These are phyloP conservation scores for Roridomyces roridus DNA, from an alignment of 768 basidiomycete genomes.

Conservation along the genomic window DNA sequence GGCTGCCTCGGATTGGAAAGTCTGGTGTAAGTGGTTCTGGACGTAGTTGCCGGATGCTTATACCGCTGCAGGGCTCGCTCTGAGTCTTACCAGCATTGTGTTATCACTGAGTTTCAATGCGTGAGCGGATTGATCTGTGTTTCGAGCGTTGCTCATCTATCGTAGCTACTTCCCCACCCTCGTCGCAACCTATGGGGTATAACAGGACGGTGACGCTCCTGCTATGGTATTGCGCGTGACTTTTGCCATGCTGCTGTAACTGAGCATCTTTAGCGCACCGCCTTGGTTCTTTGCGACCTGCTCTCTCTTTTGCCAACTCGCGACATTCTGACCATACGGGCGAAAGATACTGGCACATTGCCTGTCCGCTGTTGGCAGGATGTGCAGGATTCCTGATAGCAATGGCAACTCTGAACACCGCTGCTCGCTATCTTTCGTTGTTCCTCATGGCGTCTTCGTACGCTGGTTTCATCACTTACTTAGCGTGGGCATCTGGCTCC, in stretches of 20 bases:
- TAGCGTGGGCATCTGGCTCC: slow-evolving; percentile 59
- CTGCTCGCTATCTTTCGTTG: slow-evolving; percentile 70
- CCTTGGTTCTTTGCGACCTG: slow-evolving; percentile 72
- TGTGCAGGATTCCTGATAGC: slow-evolving; percentile 74
- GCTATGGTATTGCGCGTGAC: not conserved
- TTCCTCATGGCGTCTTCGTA: slow-evolving; percentile 83
- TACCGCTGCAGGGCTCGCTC: slow-evolving; percentile 35
- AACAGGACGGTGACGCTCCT: slow-evolving; percentile 63
- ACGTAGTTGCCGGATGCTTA: slow-evolving; percentile 34
- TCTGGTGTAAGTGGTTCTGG: slow-evolving; percentile 56
- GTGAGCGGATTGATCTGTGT: not conserved
- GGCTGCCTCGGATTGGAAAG: slow-evolving; percentile 74
- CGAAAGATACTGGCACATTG: slow-evolving; percentile 77
- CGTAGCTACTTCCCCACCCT: slow-evolving; percentile 69
- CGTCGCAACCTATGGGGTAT: slow-evolving; percentile 71
- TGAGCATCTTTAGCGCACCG: slow-evolving; percentile 49
- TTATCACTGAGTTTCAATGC: slow-evolving; percentile 73
- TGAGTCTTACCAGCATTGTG: slow-evolving; percentile 45
- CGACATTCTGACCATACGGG: slow-evolving; percentile 73
- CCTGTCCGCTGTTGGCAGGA: slow-evolving; percentile 57
- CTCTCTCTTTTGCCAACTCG: slow-evolving; percentile 58
- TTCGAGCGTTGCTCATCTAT: not conserved
- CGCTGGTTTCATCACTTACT: slow-evolving; percentile 71
- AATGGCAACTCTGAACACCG: slow-evolving; percentile 64
- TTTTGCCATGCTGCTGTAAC: not conserved